A percentile compares a stretch with the other conserved stretches of the same genome.
Conservation (phyloP, 2,329 filamentous ascomycete species). For the Colletotrichum sp. region DNA sequence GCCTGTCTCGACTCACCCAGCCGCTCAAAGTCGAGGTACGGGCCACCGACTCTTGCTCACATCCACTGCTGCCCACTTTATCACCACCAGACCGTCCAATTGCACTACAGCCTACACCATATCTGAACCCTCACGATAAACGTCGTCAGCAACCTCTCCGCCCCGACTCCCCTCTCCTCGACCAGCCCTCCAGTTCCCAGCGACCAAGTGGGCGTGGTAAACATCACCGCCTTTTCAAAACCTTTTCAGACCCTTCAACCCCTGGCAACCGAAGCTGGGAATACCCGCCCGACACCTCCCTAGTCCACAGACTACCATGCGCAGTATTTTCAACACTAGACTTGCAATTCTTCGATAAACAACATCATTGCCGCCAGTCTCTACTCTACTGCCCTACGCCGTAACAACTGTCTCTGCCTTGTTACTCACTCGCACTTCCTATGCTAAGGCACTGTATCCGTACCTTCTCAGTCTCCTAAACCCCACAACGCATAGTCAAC, state of each 20-base stretch:
- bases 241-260: neutral
- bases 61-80: neutral
- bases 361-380: neutral
- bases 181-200: neutral
- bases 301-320: neutral
- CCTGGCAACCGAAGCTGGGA: neutral
- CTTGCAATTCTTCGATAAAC: neutral
- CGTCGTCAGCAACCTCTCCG: neutral
- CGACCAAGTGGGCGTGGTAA: neutral
- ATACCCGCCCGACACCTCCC: neutral
- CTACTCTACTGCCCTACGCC: neutral
- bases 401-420: neutral
- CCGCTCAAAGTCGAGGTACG: neutral
- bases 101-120: neutral
- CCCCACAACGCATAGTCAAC: neutral
- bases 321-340: neutral
- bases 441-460: neutral
- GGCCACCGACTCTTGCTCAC: neutral
- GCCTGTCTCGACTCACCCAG: neutral
- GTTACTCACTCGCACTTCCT: neutral
- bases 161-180: neutral
- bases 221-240: slow-evolving; percentile 17
- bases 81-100: neutral
- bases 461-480: neutral
- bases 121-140: neutral